Evolutionary conservation across 257 asterid species (phyloP), one percentile per base, ranked within the genome.

Genomic region (Euphrasia confusa): DNA sequence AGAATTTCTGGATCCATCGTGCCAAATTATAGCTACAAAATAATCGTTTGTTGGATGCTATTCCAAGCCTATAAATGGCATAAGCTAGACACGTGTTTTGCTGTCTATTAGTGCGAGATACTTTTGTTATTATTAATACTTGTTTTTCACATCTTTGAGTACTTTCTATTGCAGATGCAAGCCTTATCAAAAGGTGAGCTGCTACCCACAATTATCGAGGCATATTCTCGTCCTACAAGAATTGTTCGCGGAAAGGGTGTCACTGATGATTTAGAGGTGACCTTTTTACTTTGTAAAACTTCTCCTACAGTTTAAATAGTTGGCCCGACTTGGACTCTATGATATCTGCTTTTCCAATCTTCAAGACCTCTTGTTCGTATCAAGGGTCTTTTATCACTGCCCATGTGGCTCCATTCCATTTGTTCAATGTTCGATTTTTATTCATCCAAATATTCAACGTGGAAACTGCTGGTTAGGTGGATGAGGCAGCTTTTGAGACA

Each of bases 181-280:
- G 73, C 75, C 68, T 75, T 92, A 69, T 86, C 85, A 55, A 78
- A 76, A 70, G 89, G 86, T 47, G 91, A 76, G 64, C 66, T 77
- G 73, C 83, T 92, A 60, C 80, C 95, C 40, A 84, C 76, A 79
- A 77, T 92, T 63, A 74, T 92, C 13, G 99, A 89, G 87, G 99
- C 90, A 65, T 92, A 92, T 82, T 92, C 97, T 79, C 97, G 99
- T 57, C 99, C 99, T 58, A 81, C 96, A 58, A 89, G 97, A 76
- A 92, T 92, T 74, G 93, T 86, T 57, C 97, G 95, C 15, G 95
- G 95, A 57, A 86, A 92, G 81, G 89, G 86, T 71, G 66, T 82
- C 68, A 70, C 72, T 58, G 78, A 79, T 70, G 76, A 80, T 74
- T 61, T 68, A 62, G 83, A 81, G 96, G 98, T 91, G 78, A 63